Conservation (phyloP, 2,329 filamentous ascomycete species). For the Diaporthe nobilis region DNA sequence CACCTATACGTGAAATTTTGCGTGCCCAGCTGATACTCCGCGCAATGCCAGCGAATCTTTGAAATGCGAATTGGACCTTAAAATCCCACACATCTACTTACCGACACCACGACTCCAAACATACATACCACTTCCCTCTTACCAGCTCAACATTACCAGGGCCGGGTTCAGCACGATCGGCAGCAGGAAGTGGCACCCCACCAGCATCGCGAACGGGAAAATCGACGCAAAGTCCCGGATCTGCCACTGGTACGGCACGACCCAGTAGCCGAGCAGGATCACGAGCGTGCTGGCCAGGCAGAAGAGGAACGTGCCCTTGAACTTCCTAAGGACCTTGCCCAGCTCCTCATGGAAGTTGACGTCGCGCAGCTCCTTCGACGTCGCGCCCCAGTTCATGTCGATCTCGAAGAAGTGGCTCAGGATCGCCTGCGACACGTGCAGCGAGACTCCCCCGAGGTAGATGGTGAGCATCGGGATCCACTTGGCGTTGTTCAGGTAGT, state of each 20-base stretch:
- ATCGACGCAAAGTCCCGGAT: slow-evolving; percentile 72
- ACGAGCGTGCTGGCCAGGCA: slow-evolving; percentile 60
- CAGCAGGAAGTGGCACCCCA: slow-evolving; percentile 69
- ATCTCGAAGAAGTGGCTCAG: slow-evolving; percentile 59
- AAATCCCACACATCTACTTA: not conserved
- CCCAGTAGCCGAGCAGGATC: slow-evolving; percentile 63
- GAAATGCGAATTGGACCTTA: not conserved
- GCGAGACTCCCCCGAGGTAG: slow-evolving; percentile 60
- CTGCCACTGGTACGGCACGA: slow-evolving; percentile 66
- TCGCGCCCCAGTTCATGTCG: slow-evolving; percentile 67
- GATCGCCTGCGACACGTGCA: slow-evolving; percentile 58
- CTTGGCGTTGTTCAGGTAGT: slow-evolving; percentile 69
- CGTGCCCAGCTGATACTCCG: not conserved
- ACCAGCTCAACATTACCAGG: slow-evolving; percentile 75
- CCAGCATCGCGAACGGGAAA: slow-evolving; percentile 67
- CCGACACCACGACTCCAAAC: not conserved
- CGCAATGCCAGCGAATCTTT: not conserved
- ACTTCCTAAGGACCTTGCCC: slow-evolving; percentile 66
- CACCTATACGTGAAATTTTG: not conserved
- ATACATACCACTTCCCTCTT: slow-evolving; percentile 38
- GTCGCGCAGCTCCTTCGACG: slow-evolving; percentile 70
- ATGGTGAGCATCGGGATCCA: slow-evolving; percentile 63
- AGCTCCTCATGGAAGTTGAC: slow-evolving; percentile 71
- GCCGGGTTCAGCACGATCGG: slow-evolving; percentile 74
- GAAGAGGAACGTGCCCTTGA: slow-evolving; percentile 68